Conservation (phyloP, 2,329 filamentous ascomycete genomes). For the Fusarium setosum region DNA sequence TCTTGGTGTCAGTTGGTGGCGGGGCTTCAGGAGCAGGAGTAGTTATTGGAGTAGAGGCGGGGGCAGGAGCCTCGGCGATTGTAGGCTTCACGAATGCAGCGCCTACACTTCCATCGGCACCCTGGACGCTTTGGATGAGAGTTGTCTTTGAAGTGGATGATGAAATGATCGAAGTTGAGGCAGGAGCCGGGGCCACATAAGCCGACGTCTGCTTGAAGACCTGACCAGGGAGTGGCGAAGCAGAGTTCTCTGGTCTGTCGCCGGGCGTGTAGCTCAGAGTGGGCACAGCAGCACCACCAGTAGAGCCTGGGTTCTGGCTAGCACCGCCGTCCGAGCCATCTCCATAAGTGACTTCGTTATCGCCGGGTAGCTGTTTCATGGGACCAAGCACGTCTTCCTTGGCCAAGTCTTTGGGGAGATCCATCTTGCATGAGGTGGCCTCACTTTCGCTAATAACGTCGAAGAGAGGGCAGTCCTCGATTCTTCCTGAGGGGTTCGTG, state of each 20-base stretch:
- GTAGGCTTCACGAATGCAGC: constrained; percentile 25
- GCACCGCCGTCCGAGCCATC: constrained; percentile 35
- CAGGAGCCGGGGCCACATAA: constrained; percentile 30
- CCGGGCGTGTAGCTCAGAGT: constrained; percentile 53
- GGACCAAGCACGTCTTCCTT: constrained; percentile 70
- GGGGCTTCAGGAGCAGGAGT: constrained; percentile 41
- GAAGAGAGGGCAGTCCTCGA: constrained; percentile 83
- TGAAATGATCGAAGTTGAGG: constrained; percentile 13
- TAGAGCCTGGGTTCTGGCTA: constrained; percentile 14
- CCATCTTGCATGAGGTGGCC: constrained; percentile 70
- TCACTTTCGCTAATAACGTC: constrained; percentile 72
- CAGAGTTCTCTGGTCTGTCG: constrained; percentile 45
- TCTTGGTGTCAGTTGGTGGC: constrained; percentile 48
- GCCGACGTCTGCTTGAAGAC: constrained; percentile 53
- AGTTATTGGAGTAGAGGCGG: constrained; percentile 24
- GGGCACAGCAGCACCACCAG: constrained; percentile 21
- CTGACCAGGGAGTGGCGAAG: constrained; percentile 54
- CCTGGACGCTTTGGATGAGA: constrained; percentile 17
- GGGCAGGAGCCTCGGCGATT: constrained; percentile 8
- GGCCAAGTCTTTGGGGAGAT: constrained; percentile 64
- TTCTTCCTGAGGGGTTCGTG: constrained; percentile 75
- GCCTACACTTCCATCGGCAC: constrained; percentile 13
- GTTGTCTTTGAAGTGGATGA: constrained; percentile 15
- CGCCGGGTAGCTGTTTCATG: constrained; percentile 73
- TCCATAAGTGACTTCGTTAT: constrained; percentile 57